Base-by-base conservation (phyloP, 768 basidiomycete species). In the Podaxis carcinomalis region DNA sequence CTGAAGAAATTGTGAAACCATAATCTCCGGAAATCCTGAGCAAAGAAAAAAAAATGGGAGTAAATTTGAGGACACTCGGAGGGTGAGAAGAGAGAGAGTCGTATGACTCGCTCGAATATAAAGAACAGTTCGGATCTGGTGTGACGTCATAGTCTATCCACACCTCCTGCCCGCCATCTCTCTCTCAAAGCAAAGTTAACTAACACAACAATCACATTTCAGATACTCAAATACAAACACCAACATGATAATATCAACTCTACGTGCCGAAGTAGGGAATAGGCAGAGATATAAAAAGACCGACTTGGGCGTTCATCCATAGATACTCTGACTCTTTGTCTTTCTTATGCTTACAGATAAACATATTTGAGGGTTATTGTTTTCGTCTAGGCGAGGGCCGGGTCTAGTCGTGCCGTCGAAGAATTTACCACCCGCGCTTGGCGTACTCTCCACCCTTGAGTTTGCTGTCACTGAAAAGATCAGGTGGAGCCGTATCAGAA, bases 381-480 rank as follows among this genome's bases (percentile, higher is more conserved):
- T 9, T 32, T 32, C 32, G 32, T 32, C 32, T 32, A 32, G n/a
- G 23, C 47, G 21, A 25, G 25, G 47, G 21, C 47, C 47, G 25
- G 25, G 23, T 11, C 47, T 21, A 21, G 19, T 21, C 49, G 37
- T 28, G 32, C 4, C 40, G 32, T 32, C 32, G 35, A 25, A 36
- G n/a, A 36, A 16, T 73, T 77, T 76, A 90, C 82, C 82, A 82
- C 21, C 92, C 92, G 37, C 92, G 83, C 35, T 75, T 74, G 6
- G 90, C 88, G 53, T 90, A 69, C 25, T 78, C 80, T 7, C 91
- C 92, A 16, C 92, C 92, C 68, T 87, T 83, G 54, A 93, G 69
- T 58, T 86, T 77, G n/a, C 74, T 68, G 63, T 87, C 82, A 65
- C 91, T 93, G 65, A 46, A 28, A 62, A 51, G 54, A 36, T 42